These are phyloP conservation scores for Triticum turgidum DNA, from an alignment of 176 grass and related monocot species.

Conservation along the genomic window DNA sequence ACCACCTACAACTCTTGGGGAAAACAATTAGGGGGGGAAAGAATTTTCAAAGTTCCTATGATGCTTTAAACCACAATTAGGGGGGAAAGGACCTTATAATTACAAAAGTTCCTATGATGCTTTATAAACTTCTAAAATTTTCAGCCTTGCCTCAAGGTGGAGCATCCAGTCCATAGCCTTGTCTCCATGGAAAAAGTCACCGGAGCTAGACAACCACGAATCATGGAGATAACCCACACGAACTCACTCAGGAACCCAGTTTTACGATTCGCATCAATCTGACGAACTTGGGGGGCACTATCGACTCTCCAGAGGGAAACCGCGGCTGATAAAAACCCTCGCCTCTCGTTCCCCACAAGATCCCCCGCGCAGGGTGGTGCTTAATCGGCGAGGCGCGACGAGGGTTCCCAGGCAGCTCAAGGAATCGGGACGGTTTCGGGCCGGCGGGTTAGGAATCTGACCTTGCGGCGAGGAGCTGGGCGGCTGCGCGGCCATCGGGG, in stretches of 20 bases:
- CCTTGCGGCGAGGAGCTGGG: constrained; percentile 36
- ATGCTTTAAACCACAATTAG: too few species aligned
- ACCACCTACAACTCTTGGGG: too few species aligned
- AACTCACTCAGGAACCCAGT: not conserved
- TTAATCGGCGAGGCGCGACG: not conserved
- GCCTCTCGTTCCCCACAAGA: not conserved
- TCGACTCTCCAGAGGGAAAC: not conserved
- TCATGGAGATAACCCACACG: not conserved
- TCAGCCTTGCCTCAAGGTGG: too few species aligned
- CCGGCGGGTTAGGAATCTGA: not conserved
- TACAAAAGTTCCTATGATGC: too few species aligned
- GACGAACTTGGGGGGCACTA: not conserved
- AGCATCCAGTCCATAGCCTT: too few species aligned
- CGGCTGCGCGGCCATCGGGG: not conserved
- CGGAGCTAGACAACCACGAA: too few species aligned
- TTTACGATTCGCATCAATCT: not conserved
- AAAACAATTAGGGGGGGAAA: too few species aligned
- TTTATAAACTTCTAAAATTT: too few species aligned
- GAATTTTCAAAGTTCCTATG: too few species aligned
- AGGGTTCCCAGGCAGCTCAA: not conserved
- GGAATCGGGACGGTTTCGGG: not conserved
- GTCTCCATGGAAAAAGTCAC: too few species aligned
- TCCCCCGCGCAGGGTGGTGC: not conserved
- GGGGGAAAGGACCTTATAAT: too few species aligned
- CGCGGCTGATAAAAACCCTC: not conserved